These are phyloP conservation scores for Aeschynomene evenia DNA, from an alignment of 306 rosid genomes.

Conservation along the genomic window DNA sequence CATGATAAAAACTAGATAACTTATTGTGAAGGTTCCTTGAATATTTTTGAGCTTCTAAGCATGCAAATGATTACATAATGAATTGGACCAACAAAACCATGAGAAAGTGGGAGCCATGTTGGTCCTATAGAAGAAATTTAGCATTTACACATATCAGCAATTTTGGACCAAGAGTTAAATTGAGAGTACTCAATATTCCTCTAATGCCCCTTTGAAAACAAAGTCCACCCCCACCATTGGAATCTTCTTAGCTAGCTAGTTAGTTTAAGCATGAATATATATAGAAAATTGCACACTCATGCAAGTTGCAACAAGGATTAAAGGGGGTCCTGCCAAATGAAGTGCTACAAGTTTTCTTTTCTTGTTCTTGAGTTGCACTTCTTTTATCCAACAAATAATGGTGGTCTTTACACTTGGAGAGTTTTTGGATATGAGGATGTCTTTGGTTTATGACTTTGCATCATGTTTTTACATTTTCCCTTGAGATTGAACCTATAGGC, in stretches of 20 bases:
- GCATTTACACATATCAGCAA: not conserved
- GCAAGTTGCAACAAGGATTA: not conserved
- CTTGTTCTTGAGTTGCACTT: not conserved
- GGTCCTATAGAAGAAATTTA: not conserved
- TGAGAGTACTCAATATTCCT: conserved; percentile 1
- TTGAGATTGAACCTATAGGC: not conserved
- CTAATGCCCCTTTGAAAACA: not conserved
- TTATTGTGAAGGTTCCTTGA: not conserved
- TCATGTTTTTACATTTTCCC: not conserved
- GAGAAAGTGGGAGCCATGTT: not conserved
- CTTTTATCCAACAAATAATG: conserved; percentile 19
- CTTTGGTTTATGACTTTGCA: not conserved
- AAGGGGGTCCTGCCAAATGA: not conserved
- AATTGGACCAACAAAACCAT: not conserved
- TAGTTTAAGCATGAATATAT: not conserved
- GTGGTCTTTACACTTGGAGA: conserved; percentile 23
- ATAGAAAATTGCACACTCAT: not conserved
- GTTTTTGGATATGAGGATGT: not conserved
- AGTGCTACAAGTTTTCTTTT: not conserved
- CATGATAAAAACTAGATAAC: conserved; percentile 14
- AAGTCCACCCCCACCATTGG: not conserved
- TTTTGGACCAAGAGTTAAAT: not conserved
- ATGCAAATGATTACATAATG: conserved; percentile 2
- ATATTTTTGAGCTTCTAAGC: not conserved
- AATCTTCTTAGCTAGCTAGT: conserved; percentile 10